Percentiles rank a stretch among this genome's conserved stretches.
phyloP scores from a whole-genome alignment of 352 stramenopile species.

The Phytophthora citrophthora region DNA sequence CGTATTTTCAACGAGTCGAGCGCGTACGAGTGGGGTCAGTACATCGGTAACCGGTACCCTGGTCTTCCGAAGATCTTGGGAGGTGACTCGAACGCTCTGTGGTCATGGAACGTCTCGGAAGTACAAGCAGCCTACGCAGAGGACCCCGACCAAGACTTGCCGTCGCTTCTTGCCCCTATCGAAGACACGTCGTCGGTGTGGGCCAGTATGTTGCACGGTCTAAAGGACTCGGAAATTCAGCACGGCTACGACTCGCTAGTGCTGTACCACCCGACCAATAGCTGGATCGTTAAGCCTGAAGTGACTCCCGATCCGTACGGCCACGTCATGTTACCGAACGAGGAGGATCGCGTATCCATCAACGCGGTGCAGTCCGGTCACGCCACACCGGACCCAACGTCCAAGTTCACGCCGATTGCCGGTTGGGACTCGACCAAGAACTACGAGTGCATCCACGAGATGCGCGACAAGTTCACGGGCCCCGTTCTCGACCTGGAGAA shows the following conservation, averaged over 20 bases:
- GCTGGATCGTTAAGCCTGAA: background rate
- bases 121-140: background rate
- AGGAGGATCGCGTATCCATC: background rate
- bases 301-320: background rate
- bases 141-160: background rate
- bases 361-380: background rate
- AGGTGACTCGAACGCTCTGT: background rate
- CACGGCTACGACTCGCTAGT: background rate
- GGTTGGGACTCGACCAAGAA: background rate
- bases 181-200: background rate
- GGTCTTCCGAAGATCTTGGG: background rate
- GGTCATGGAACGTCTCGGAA: background rate
- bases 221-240: background rate
- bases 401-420: background rate
- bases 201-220: background rate
- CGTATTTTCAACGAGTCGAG: background rate
- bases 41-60: background rate
- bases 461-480: background rate
- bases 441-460: background rate
- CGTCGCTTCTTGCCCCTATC: background rate
- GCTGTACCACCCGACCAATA: background rate
- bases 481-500: background rate
- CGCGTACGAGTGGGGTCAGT: background rate
- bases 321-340: background rate
- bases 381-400: background rate